Evolutionary conservation across 805 yeast genomes (phyloP).

Genomic region (Wickerhamiella cacticola): DNA sequence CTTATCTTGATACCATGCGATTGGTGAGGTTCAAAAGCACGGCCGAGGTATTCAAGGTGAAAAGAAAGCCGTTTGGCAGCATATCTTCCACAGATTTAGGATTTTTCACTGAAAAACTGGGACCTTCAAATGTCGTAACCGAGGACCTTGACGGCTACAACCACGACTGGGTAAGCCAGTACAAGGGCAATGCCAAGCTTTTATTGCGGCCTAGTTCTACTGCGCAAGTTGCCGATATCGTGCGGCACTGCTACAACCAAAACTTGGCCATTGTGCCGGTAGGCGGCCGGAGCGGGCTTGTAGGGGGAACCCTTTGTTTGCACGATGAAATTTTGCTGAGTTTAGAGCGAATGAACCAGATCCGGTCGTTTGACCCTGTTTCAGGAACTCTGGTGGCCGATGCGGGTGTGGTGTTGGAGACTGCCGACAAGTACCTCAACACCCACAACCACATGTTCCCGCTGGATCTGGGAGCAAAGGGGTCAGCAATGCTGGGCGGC

Average conservation of each 20-base stretch:
- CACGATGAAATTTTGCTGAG: slow-evolving; percentile 81
- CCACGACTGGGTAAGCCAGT: slow-evolving; percentile 91
- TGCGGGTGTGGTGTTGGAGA: slow-evolving; percentile 81
- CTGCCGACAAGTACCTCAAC: slow-evolving; percentile 63
- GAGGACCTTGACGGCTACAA: slow-evolving; percentile 60
- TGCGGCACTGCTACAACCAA: slow-evolving; percentile 67
- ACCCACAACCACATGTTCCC: slow-evolving; percentile 88
- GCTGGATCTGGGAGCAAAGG: slow-evolving; percentile 89
- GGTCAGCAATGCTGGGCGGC: slow-evolving; percentile 93
- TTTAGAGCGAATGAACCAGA: slow-evolving; percentile 55
- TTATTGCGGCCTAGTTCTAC: slow-evolving; percentile 75
- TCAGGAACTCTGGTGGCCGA: slow-evolving; percentile 82
- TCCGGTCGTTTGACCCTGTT: slow-evolving; percentile 68
- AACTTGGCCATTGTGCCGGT: slow-evolving; percentile 84
- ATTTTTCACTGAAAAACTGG: neutral
- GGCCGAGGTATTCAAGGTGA: neutral
- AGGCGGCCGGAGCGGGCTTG: slow-evolving; percentile 94
- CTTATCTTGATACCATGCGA: slow-evolving; percentile 1
- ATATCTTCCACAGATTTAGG: neutral
- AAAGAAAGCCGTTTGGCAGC: slow-evolving; percentile 3
- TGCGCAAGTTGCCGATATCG: slow-evolving; percentile 61
- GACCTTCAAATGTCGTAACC: slow-evolving; percentile 29
- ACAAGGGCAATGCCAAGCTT: slow-evolving; percentile 71
- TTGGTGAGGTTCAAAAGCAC: slow-evolving; percentile 1
- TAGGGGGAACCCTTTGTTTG: slow-evolving; percentile 87